Conservation (phyloP, 768 basidiomycete species). For the Tylopilus rubrobrunneus region DNA sequence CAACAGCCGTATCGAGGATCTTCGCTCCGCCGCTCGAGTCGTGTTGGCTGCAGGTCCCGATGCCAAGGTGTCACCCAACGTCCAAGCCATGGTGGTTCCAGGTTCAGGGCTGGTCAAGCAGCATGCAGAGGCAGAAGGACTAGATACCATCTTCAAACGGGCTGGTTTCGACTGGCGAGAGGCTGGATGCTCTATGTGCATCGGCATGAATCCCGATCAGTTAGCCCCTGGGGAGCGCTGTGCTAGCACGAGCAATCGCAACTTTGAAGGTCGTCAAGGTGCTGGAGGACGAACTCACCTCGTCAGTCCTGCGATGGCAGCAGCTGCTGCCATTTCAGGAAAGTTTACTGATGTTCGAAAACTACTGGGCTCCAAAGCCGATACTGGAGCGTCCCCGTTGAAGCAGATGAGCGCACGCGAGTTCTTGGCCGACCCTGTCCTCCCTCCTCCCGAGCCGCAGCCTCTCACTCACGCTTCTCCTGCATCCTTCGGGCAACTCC, state of each 20-base stretch:
- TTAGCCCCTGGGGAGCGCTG: constrained; percentile 79
- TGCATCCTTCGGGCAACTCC: constrained; percentile 29
- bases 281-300: constrained; percentile 88
- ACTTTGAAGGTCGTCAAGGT: constrained; percentile 89
- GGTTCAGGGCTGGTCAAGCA: constrained; percentile 89
- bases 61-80: constrained; percentile 66
- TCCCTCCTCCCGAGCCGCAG: constrained; percentile 51
- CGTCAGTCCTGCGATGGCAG: constrained; percentile 89
- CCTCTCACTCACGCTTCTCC: constrained; percentile 33
- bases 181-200: constrained; percentile 94
- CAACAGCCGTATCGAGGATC: constrained; percentile 90
- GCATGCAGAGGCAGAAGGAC: constrained; percentile 86
- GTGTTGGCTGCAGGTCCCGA: constrained; percentile 69
- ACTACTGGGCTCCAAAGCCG: constrained; percentile 48
- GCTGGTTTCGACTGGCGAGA: constrained; percentile 96
- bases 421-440: constrained; percentile 69
- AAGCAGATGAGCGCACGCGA: constrained; percentile 71
- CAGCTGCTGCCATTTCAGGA: constrained; percentile 84
- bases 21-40: constrained; percentile 77
- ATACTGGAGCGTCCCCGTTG: constrained; percentile 48
- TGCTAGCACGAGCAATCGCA: constrained; percentile 89
- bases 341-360: constrained; percentile 83
- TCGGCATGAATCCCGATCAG: constrained; percentile 95
- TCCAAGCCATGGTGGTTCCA: constrained; percentile 89
- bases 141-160: constrained; percentile 81